phyloP scores from a whole-genome alignment of 108 stramenopile genomes.

The Licmophora abbreviata region DNA sequence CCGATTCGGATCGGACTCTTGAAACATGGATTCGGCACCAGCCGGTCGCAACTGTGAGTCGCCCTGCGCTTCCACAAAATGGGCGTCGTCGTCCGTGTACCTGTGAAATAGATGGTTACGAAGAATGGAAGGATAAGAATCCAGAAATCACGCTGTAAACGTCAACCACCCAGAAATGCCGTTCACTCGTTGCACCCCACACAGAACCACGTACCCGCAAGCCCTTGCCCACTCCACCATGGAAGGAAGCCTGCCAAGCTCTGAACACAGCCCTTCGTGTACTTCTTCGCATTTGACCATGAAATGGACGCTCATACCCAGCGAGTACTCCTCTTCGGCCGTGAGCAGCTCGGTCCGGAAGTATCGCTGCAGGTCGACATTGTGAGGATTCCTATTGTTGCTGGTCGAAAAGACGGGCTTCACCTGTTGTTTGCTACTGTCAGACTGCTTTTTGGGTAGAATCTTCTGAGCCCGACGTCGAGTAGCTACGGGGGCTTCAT shows the following conservation, averaged over 20 bases:
- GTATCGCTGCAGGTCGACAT: constrained; percentile 52
- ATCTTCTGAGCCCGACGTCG: constrained; percentile 25
- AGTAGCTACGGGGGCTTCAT: too few relatives aligned
- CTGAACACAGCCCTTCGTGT: constrained; percentile 54
- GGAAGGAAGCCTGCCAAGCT: constrained; percentile 44
- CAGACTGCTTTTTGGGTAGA: constrained; percentile 14
- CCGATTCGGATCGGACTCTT: constrained; percentile 60
- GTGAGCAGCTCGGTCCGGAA: constrained; percentile 64
- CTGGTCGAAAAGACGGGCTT: too few relatives aligned
- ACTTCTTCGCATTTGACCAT: constrained; percentile 75
- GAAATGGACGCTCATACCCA: constrained; percentile 63
- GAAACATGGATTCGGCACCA: constrained; percentile 39
- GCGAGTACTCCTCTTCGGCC: constrained; percentile 63
- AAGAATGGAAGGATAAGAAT: background rate
- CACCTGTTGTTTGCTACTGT: background rate
- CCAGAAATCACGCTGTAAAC: background rate
- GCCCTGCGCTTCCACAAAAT: constrained; percentile 27
- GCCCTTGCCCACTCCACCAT: constrained; percentile 77
- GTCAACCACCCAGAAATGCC: too few relatives aligned
- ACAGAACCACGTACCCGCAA: constrained; percentile 38
- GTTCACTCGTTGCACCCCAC: background rate
- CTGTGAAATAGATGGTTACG: background rate
- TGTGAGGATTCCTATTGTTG: too few relatives aligned
- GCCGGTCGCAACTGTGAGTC: constrained; percentile 51
- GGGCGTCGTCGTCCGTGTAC: background rate